Percentiles rank a stretch among this genome's conserved stretches.
Conservation (phyloP, 441 rosid species). For the Arabidopsis lyrata region DNA sequence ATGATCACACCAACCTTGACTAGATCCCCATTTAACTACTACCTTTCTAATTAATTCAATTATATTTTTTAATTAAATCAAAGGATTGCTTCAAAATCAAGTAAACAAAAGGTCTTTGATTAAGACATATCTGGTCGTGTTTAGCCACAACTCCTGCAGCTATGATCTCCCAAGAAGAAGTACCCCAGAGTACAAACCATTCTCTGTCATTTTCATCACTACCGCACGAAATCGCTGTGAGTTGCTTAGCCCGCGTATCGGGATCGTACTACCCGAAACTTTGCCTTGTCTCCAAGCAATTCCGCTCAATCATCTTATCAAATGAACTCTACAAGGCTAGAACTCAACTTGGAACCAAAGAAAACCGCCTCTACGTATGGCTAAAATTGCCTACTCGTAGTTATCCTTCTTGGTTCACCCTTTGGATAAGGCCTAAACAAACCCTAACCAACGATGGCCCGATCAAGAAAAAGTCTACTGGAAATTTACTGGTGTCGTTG, state of each 20-base stretch:
- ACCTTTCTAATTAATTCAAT: neutral
- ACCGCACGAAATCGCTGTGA: neutral
- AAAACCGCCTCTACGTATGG: neutral
- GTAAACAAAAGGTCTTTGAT: neutral
- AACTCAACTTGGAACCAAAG: neutral
- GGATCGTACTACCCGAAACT: neutral
- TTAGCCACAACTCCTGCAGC: neutral
- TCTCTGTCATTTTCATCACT: neutral
- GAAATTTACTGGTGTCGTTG: neutral
- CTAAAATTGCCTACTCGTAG: neutral
- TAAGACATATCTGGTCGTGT: neutral
- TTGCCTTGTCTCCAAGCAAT: neutral
- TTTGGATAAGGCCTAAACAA: neutral
- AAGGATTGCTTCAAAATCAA: no score
- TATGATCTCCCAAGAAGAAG: slow-evolving; percentile 1
- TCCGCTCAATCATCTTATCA: slow-evolving; percentile 6
- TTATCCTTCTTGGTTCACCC: neutral
- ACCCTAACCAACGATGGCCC: neutral
- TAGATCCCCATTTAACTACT: neutral
- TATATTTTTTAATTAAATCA: no score
- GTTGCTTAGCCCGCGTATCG: neutral
- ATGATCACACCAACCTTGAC: neutral
- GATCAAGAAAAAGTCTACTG: neutral
- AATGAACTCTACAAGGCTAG: neutral
- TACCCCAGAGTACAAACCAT: neutral